These are phyloP conservation scores for Luzula sylvatica DNA, from an alignment of 176 grass and related monocot genomes.

Conservation along the genomic window DNA sequence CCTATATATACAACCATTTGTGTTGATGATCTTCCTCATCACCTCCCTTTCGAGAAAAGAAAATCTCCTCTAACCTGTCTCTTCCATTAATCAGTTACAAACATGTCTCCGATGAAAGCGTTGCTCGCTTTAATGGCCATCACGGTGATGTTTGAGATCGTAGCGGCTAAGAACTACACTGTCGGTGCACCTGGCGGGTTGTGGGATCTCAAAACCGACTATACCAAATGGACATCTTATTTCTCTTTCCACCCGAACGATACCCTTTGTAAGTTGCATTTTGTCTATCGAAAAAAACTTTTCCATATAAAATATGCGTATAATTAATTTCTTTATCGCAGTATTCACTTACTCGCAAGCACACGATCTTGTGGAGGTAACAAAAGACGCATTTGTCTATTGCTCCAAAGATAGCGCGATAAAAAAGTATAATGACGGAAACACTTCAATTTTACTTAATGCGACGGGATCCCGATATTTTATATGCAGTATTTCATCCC, in stretches of 20 bases:
- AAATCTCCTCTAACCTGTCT: no score
- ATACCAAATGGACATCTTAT: conserved; percentile 25
- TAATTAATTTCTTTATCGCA: no score
- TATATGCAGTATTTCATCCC: conserved; percentile 9
- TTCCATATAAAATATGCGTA: no score
- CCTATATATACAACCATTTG: no score
- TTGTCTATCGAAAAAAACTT: no score
- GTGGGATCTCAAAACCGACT: conserved; percentile 15
- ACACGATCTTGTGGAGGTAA: conserved; percentile 48
- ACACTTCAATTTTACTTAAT: conserved; percentile 17
- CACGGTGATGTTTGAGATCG: conserved; percentile 22
- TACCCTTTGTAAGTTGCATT: no score
- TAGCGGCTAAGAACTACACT: conserved; percentile 20
- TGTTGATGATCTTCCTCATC: no score
- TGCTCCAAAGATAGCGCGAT: conserved; percentile 11
- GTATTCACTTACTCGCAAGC: conserved; percentile 28
- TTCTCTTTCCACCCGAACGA: conserved; percentile 29
- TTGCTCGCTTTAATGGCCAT: conserved; percentile 12
- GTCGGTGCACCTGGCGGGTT: conserved; percentile 1
- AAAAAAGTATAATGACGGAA: conserved; percentile 11
- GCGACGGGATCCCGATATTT: conserved; percentile 32
- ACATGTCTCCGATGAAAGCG: conserved; percentile 6
- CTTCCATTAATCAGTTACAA: conserved; percentile 21
- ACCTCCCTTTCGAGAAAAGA: no score
- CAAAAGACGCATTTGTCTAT: conserved; percentile 13